A percentile compares a stretch with the other conserved stretches of the same genome.
Conservation (phyloP, 1,284 basidiomycete genomes). For the Papiliotrema nemorosa region DNA sequence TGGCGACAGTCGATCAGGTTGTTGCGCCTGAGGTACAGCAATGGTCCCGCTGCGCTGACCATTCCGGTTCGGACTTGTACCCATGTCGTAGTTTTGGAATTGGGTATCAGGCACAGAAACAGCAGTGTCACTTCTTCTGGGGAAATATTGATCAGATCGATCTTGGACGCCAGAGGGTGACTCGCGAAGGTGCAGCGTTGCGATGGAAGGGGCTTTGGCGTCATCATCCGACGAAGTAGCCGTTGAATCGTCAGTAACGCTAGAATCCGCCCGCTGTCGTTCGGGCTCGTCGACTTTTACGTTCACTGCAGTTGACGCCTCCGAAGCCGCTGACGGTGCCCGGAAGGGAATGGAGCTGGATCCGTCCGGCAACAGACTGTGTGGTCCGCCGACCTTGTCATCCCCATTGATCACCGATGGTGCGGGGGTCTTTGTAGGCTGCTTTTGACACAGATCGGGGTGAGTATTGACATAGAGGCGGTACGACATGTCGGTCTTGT, state of each 20-base stretch:
- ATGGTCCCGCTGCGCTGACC: slow-evolving; percentile 26
- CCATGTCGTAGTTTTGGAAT: slow-evolving; percentile 8
- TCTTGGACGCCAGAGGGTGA: slow-evolving; percentile 50
- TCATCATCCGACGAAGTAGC: slow-evolving; percentile 22
- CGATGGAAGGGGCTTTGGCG: slow-evolving; percentile 12
- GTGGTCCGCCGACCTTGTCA: slow-evolving; percentile 28
- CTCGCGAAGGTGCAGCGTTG: slow-evolving; percentile 27
- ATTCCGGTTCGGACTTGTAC: neutral
- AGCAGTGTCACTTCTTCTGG: slow-evolving; percentile 65
- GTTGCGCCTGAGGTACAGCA: neutral
- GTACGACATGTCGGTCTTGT: slow-evolving; percentile 88
- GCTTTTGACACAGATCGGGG: slow-evolving; percentile 68
- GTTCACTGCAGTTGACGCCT: slow-evolving; percentile 29
- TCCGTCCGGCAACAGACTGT: slow-evolving; percentile 34
- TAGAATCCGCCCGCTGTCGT: neutral
- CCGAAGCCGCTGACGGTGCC: slow-evolving; percentile 25
- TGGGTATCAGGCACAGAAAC: slow-evolving; percentile 55
- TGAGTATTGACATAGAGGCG: slow-evolving; percentile 87
- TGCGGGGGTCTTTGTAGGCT: slow-evolving; percentile 39
- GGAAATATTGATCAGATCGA: slow-evolving; percentile 64
- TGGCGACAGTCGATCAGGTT: slow-evolving; percentile 3
- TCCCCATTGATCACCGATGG: slow-evolving; percentile 36
- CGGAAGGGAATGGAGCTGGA: slow-evolving; percentile 42
- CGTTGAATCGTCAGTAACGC: slow-evolving; percentile 2
- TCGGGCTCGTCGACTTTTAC: slow-evolving; percentile 10